phyloP scores from a whole-genome alignment of 2,329 filamentous ascomycete genomes.

The Scytalidium sp. region DNA sequence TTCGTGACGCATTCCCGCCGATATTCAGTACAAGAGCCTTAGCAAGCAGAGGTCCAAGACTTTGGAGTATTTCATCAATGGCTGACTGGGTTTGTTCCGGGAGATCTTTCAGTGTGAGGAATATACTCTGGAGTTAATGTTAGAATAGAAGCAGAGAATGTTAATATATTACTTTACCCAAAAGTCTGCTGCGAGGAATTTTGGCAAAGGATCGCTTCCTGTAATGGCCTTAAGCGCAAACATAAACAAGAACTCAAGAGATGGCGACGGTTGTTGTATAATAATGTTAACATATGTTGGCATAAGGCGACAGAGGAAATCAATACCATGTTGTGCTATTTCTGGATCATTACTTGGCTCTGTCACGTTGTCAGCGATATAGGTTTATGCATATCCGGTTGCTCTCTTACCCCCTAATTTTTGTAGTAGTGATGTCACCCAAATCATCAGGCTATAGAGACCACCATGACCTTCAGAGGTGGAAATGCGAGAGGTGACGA shows the following conservation, averaged over 20 bases:
- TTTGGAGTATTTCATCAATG: constrained; percentile 48
- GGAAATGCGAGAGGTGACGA: constrained; percentile 58
- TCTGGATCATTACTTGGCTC: constrained; percentile 66
- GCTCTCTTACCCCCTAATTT: constrained; percentile 52
- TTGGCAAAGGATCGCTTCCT: constrained; percentile 71
- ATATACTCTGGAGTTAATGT: constrained; percentile 42
- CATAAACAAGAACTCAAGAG: constrained; percentile 64
- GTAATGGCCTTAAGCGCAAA: constrained; percentile 70
- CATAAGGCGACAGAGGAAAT: constrained; percentile 65
- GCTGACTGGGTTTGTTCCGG: constrained; percentile 39
- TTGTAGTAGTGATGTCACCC: constrained; percentile 61
- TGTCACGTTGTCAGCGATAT: constrained; percentile 13
- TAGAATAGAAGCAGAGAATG: constrained; percentile 10
- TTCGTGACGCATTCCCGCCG: constrained; percentile 65
- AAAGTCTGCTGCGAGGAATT: constrained; percentile 69
- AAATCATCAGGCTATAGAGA: constrained; percentile 52
- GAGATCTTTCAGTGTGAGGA: constrained; percentile 38
- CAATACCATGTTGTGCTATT: constrained; percentile 69
- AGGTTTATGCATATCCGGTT: neutral
- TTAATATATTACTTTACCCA: constrained; percentile 52
- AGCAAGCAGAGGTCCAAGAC: constrained; percentile 60
- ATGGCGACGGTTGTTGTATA: constrained; percentile 53
- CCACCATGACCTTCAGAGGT: constrained; percentile 39
- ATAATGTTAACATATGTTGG: constrained; percentile 59
- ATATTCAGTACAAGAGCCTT: constrained; percentile 62